Evolutionary conservation across 2,329 filamentous ascomycete species (phyloP).

Genomic region (Paecilomyces variotii): DNA sequence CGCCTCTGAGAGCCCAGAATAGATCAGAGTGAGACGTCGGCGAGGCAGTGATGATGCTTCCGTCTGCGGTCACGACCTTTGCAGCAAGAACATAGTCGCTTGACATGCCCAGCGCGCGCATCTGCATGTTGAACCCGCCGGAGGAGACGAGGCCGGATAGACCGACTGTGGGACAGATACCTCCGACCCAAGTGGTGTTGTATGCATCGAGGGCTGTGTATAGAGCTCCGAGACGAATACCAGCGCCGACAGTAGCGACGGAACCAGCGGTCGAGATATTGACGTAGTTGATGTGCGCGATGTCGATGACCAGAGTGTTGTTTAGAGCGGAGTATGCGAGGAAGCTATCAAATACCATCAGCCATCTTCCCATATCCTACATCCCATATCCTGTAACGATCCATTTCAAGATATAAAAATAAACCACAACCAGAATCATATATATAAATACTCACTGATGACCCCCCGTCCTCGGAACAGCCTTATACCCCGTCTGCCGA

Average conservation of each 20-base stretch:
- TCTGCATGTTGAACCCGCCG: neutral
- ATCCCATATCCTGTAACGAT: too few species aligned
- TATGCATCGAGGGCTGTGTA: slow-evolving; percentile 18
- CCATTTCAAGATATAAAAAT: too few species aligned
- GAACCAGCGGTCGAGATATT: slow-evolving; percentile 19
- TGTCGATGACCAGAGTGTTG: slow-evolving; percentile 11
- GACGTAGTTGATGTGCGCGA: slow-evolving; percentile 16
- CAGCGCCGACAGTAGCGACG: slow-evolving; percentile 23
- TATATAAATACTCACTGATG: neutral
- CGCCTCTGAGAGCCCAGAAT: slow-evolving; percentile 32
- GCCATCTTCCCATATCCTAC: neutral
- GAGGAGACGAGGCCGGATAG: slow-evolving; percentile 9
- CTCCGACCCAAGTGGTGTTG: neutral
- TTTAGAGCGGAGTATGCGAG: slow-evolving; percentile 9
- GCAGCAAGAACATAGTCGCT: slow-evolving; percentile 19
- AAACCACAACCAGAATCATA: neutral
- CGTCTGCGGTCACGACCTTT: slow-evolving; percentile 10
- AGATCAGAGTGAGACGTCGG: slow-evolving; percentile 11
- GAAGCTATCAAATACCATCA: slow-evolving; percentile 2
- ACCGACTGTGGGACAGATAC: slow-evolving; percentile 4
- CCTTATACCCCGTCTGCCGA: neutral
- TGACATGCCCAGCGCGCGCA: slow-evolving; percentile 10
- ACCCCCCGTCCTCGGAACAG: neutral
- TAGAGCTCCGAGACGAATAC: slow-evolving; percentile 22
- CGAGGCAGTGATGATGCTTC: neutral